These are phyloP conservation scores for Aspergillus amoenus DNA, from an alignment of 2,329 filamentous ascomycete genomes.

Conservation along the genomic window DNA sequence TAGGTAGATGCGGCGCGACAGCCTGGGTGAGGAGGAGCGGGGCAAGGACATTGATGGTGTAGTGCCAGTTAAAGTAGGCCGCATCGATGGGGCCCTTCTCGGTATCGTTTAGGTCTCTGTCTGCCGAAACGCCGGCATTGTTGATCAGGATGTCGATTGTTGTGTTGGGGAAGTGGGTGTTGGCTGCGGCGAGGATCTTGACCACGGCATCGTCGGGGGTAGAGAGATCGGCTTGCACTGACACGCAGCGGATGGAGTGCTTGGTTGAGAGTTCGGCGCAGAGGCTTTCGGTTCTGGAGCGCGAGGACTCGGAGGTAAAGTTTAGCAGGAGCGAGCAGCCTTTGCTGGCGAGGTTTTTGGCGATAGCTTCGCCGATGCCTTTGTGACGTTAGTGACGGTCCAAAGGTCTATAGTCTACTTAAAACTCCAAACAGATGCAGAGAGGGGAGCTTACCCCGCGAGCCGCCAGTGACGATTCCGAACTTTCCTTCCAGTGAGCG, in stretches of 20 bases:
- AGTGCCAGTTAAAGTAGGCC: slow-evolving; percentile 69
- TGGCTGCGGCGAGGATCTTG: slow-evolving; percentile 58
- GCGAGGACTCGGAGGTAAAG: slow-evolving; percentile 66
- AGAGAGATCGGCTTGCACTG: slow-evolving; percentile 71
- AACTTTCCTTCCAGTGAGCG: slow-evolving; percentile 68
- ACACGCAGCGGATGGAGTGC: slow-evolving; percentile 60
- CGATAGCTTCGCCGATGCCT: slow-evolving; percentile 74
- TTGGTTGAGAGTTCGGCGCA: slow-evolving; percentile 55
- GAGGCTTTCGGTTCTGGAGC: slow-evolving; percentile 52
- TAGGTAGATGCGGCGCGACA: slow-evolving; percentile 66
- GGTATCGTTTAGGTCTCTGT: slow-evolving; percentile 60
- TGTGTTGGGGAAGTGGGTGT: slow-evolving; percentile 60
- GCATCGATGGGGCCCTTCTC: slow-evolving; percentile 60
- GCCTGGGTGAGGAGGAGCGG: slow-evolving; percentile 77
- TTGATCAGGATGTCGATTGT: slow-evolving; percentile 83
- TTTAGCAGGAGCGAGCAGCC: slow-evolving; percentile 69
- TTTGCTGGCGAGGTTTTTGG: slow-evolving; percentile 70
- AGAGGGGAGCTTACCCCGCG: slow-evolving; percentile 59
- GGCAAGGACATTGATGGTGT: slow-evolving; percentile 78
- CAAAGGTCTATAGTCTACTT: background rate
- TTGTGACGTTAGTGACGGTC: slow-evolving; percentile 1
- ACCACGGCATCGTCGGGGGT: slow-evolving; percentile 58
- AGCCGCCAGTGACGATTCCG: slow-evolving; percentile 76
- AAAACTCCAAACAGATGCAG: too few relatives aligned
- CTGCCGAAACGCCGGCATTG: slow-evolving; percentile 68